A percentile compares a stretch with the other conserved stretches of the same genome.
Conservation (phyloP, 306 rosid species). For the Mucuna pruriens region DNA sequence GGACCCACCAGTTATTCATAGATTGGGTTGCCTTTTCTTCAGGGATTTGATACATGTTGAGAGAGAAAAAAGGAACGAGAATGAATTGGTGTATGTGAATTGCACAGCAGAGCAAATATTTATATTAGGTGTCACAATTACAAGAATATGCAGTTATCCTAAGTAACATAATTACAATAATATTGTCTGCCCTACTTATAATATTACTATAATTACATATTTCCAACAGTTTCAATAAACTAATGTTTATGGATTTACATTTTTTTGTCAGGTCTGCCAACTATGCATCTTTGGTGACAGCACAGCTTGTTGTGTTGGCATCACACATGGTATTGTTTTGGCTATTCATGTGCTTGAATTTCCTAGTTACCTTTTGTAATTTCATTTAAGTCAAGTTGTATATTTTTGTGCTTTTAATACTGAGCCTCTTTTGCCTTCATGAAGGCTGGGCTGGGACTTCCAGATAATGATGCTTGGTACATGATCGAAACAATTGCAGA, state of each 20-base stretch:
- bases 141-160: not conserved
- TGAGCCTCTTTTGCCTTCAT: conserved; percentile 37
- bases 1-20: too few species aligned
- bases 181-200: not conserved
- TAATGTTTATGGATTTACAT: conserved; percentile 21
- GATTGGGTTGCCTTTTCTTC: too few species aligned
- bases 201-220: not conserved
- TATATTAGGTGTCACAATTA: not conserved
- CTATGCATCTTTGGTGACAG: conserved; percentile 90
- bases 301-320: conserved; percentile 78
- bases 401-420: conserved; percentile 27
- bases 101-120: not conserved
- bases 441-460: conserved; percentile 97
- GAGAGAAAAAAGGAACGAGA: not conserved
- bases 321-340: conserved; percentile 85
- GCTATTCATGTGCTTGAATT: conserved; percentile 35
- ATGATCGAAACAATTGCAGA: conserved; percentile 94
- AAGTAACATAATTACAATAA: not conserved
- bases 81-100: too few species aligned
- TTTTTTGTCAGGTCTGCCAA: conserved; percentile 70
- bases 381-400: conserved; percentile 16
- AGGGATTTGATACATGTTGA: too few species aligned
- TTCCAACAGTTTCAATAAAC: not conserved
- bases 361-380: not conserved
- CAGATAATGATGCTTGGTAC: conserved; percentile 93